Conservation (phyloP, 2,329 filamentous ascomycete genomes). For the Colletotrichum gloeosporioides region DNA sequence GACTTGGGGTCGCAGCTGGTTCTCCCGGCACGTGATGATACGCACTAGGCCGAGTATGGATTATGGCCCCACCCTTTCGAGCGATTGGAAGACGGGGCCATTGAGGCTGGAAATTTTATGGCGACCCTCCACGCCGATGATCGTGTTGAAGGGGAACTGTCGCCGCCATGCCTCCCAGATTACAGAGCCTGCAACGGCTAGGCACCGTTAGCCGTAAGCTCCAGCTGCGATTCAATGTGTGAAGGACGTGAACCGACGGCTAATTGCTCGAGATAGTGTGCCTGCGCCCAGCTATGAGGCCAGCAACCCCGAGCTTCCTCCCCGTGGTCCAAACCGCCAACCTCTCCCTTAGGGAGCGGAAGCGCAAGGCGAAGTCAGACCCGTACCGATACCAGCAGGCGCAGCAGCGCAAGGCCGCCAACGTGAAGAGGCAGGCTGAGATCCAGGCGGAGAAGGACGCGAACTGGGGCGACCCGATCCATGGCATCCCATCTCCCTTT, state of each 20-base stretch:
- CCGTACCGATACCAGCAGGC: slow-evolving; percentile 84
- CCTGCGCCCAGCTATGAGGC: slow-evolving; percentile 57
- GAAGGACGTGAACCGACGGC: slow-evolving; percentile 19
- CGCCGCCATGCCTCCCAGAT: slow-evolving; percentile 69
- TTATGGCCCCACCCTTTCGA: neutral
- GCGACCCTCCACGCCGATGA: slow-evolving; percentile 15
- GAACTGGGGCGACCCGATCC: slow-evolving; percentile 77
- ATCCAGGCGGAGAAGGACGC: slow-evolving; percentile 69
- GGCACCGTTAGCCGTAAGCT: slow-evolving; percentile 65
- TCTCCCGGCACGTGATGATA: slow-evolving; percentile 32
- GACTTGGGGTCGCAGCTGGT: neutral
- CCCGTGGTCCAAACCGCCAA: slow-evolving; percentile 70
- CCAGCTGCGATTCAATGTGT: neutral
- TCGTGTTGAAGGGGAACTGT: slow-evolving; percentile 23
- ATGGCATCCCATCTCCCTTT: slow-evolving; percentile 81
- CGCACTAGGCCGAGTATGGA: slow-evolving; percentile 26
- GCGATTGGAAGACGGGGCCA: neutral
- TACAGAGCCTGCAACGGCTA: slow-evolving; percentile 65
- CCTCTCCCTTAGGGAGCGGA: slow-evolving; percentile 66
- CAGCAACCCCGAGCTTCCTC: slow-evolving; percentile 55
- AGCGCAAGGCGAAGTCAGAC: slow-evolving; percentile 73
- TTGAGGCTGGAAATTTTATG: slow-evolving; percentile 21
- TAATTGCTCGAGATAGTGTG: slow-evolving; percentile 53
- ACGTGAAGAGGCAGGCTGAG: slow-evolving; percentile 75
- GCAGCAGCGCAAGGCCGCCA: slow-evolving; percentile 82